Percentiles rank a stretch among this genome's conserved stretches.
These are phyloP conservation scores for Pholiota conissans DNA, from an alignment of 768 basidiomycete species.

Conservation along the genomic window DNA sequence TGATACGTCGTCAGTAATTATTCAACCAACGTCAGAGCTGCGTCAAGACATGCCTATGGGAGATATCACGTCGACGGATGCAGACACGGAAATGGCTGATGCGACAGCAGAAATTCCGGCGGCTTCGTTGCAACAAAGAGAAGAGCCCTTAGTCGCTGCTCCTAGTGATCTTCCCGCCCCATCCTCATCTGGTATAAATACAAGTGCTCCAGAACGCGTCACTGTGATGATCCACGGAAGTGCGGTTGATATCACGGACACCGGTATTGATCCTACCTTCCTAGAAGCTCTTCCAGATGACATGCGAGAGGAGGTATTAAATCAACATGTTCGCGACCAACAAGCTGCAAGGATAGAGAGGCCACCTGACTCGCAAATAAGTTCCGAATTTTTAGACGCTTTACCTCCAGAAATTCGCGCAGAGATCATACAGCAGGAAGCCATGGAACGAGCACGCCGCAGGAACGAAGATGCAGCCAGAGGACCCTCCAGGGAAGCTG, in stretches of 20 bases:
- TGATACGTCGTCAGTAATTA: neutral
- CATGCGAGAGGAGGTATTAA: constrained; percentile 97
- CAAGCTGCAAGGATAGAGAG: constrained; percentile 74
- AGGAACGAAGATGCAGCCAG: constrained; percentile 38
- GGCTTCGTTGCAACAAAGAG: constrained; percentile 10
- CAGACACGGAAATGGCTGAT: constrained; percentile 57
- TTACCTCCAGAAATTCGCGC: constrained; percentile 95
- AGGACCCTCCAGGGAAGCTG: constrained; percentile 52
- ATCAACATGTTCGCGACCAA: constrained; percentile 94
- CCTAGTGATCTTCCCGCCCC: neutral
- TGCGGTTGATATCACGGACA: constrained; percentile 95
- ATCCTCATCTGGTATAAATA: constrained; percentile 19
- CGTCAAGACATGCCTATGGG: constrained; percentile 33
- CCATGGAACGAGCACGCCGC: constrained; percentile 70
- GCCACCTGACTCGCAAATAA: constrained; percentile 85
- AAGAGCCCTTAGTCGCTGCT: neutral
- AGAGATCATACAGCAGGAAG: constrained; percentile 95
- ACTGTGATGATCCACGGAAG: constrained; percentile 92
- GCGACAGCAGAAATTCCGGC: constrained; percentile 22
- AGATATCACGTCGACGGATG: constrained; percentile 28
- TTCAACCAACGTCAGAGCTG: neutral
- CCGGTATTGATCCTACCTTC: constrained; percentile 98
- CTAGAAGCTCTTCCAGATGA: constrained; percentile 97
- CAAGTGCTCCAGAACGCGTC: constrained; percentile 58
- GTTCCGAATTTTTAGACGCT: constrained; percentile 93